These are phyloP conservation scores for Tuber microsphaerosporum DNA, from an alignment of 495 filamentous ascomycete genomes.

Conservation along the genomic window DNA sequence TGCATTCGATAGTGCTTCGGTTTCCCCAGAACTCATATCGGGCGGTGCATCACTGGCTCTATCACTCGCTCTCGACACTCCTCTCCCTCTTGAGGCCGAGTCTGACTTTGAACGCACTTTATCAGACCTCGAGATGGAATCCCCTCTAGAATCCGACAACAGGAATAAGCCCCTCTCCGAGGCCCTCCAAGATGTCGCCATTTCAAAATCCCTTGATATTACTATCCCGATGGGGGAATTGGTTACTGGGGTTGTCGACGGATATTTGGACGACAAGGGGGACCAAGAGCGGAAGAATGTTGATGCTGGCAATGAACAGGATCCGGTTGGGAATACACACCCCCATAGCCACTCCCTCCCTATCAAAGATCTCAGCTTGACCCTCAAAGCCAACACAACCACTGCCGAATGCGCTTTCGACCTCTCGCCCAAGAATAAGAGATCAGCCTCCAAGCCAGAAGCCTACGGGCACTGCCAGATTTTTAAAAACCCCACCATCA, in stretches of 20 bases:
- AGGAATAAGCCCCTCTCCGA: neutral
- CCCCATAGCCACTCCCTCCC: neutral
- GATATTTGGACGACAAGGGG: neutral
- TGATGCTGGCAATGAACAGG: neutral
- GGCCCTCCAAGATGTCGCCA: neutral
- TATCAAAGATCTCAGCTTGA: neutral
- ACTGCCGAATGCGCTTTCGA: neutral
- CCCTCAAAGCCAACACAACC: neutral
- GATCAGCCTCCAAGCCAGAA: neutral
- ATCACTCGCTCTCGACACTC: neutral
- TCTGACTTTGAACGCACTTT: neutral
- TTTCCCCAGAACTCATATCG: neutral
- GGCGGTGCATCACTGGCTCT: neutral
- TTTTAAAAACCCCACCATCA: neutral
- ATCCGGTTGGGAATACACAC: neutral
- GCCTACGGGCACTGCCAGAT: neutral
- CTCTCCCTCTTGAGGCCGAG: neutral
- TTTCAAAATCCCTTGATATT: neutral
- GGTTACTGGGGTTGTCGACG: neutral
- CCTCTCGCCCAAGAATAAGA: neutral
- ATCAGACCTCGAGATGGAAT: neutral
- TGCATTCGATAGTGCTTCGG: neutral
- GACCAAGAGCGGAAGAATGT: neutral
- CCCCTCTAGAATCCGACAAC: neutral
- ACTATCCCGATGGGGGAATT: neutral